A percentile compares a stretch with the other conserved stretches of the same genome.
Evolutionary conservation across 177 flowering plant genomes (phyloP).

Genomic region (Vitis hybrid): DNA sequence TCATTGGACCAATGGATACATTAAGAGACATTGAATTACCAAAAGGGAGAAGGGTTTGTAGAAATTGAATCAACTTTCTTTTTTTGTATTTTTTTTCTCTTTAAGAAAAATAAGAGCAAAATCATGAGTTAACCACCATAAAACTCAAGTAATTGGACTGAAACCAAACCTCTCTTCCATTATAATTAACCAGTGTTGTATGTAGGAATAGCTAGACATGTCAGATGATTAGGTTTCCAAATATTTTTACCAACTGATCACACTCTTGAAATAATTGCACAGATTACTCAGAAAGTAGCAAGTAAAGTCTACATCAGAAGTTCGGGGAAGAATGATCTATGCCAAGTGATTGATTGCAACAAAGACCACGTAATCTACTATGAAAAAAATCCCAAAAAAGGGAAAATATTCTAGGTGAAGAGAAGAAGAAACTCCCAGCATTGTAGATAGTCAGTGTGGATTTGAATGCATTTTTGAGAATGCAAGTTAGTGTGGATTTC

Average conservation of each 20-base stretch:
- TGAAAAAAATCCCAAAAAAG: constrained; percentile 34
- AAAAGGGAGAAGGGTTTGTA: too few relatives aligned
- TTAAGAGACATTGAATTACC: too few relatives aligned
- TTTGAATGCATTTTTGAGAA: constrained; percentile 58
- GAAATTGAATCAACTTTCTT: too few relatives aligned
- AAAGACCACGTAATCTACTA: constrained; percentile 43
- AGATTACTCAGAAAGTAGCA: constrained; percentile 81
- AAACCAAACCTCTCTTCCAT: too few relatives aligned
- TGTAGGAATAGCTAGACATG: too few relatives aligned
- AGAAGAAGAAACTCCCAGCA: constrained; percentile 31
- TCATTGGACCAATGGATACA: too few relatives aligned
- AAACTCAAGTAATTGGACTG: too few relatives aligned
- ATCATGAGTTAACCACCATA: too few relatives aligned
- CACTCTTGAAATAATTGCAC: constrained; percentile 6
- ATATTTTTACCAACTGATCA: not conserved
- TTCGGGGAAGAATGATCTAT: constrained; percentile 57
- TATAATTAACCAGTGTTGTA: too few relatives aligned
- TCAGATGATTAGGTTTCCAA: too few relatives aligned
- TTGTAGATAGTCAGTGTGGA: constrained; percentile 75
- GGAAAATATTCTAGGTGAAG: constrained; percentile 12
- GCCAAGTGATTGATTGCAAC: constrained; percentile 40
- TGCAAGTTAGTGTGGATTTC: constrained; percentile 66
- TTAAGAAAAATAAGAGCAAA: too few relatives aligned
- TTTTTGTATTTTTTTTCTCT: too few relatives aligned
- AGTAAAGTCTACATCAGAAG: constrained; percentile 64